Percentiles rank a stretch among this genome's conserved stretches.
phyloP scores from a whole-genome alignment of 305 asterid genomes.

The Fraxinus angustifolia region DNA sequence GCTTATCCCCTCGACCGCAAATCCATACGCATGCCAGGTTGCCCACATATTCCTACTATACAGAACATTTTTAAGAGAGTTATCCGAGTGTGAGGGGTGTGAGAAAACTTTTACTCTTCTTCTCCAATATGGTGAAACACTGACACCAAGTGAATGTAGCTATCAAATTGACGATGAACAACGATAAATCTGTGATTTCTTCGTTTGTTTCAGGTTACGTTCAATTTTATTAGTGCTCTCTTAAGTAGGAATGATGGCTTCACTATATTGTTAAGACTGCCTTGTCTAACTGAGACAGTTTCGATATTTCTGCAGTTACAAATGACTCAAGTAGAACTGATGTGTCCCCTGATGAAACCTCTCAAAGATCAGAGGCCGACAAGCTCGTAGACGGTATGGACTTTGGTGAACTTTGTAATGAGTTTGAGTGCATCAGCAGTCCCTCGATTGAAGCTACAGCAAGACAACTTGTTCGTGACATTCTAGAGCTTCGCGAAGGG shows the following conservation, averaged over 20 bases:
- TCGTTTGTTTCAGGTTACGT: not conserved
- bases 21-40: not conserved
- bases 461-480: conserved; percentile 77
- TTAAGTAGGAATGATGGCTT: not conserved
- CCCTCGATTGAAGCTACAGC: conserved; percentile 85
- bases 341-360: conserved; percentile 28
- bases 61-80: not conserved
- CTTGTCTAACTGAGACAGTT: not conserved
- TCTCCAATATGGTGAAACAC: not conserved
- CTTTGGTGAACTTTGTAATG: conserved; percentile 85
- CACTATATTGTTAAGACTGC: not conserved
- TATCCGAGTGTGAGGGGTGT: not conserved
- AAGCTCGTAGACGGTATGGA: conserved; percentile 73
- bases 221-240: not conserved
- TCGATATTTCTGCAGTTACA: conserved; percentile 32
- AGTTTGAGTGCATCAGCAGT: conserved; percentile 88
- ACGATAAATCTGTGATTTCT: not conserved
- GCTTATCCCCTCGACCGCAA: not conserved
- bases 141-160: not conserved
- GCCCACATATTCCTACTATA: not conserved
- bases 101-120: not conserved
- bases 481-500: conserved; percentile 78
- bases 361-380: conserved; percentile 57
- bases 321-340: conserved; percentile 53
- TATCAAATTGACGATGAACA: not conserved